A percentile compares a stretch with the other conserved stretches of the same genome.
These are phyloP conservation scores for Nakataea oryzae DNA, from an alignment of 2,329 filamentous ascomycete species.

Conservation along the genomic window DNA sequence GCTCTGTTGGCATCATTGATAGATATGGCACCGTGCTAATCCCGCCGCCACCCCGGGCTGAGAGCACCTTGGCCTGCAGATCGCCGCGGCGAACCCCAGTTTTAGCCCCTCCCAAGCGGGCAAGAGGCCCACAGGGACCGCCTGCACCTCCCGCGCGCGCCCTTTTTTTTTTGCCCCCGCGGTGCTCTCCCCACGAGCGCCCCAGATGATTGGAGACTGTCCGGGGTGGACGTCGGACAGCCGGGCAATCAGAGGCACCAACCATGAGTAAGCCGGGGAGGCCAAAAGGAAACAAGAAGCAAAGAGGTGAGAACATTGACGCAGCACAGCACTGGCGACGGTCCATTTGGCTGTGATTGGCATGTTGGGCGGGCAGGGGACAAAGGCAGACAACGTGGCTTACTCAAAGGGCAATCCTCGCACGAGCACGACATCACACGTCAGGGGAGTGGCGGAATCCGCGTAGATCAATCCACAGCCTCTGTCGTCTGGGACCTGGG, in stretches of 20 bases:
- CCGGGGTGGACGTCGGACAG: neutral
- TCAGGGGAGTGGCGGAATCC: neutral
- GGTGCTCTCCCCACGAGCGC: too few species aligned
- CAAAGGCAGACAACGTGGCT: too few species aligned
- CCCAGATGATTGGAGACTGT: neutral
- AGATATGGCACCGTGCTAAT: neutral
- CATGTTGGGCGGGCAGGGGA: too few species aligned
- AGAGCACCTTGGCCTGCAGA: neutral
- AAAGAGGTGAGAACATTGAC: neutral
- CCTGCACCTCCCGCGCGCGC: neutral
- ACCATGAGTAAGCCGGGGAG: neutral
- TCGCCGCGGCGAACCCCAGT: neutral
- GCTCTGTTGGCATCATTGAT: neutral
- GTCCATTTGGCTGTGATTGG: too few species aligned
- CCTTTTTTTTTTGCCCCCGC: neutral
- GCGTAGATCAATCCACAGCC: neutral
- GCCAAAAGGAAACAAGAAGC: neutral
- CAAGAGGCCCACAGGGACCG: neutral
- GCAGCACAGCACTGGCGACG: too few species aligned
- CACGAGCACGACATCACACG: neutral
- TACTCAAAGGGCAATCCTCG: neutral
- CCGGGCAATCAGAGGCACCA: neutral
- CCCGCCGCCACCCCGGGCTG: neutral
- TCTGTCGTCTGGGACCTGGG: neutral
- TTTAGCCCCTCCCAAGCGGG: neutral